A percentile compares a stretch with the other conserved stretches of the same genome.
Conservation (phyloP, 78 protist genomes). For the Cavenderia fasciculata region DNA sequence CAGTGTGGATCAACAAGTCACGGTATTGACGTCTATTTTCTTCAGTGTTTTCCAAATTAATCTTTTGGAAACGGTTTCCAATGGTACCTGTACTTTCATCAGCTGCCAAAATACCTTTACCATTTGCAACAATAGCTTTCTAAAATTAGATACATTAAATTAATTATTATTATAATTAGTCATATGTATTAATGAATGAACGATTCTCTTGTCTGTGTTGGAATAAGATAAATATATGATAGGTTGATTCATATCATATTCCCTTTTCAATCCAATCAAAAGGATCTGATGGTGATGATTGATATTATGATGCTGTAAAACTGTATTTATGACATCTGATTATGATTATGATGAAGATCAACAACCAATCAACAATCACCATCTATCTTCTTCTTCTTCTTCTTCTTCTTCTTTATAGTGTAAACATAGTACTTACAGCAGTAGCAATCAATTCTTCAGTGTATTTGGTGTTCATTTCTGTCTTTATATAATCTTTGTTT, state of each 20-base stretch:
- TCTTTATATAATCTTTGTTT: too few species aligned
- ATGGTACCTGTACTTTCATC: slow-evolving; percentile 94
- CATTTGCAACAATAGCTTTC: slow-evolving; percentile 85
- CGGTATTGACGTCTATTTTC: slow-evolving; percentile 94
- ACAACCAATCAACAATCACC: too few species aligned
- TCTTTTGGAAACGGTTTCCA: slow-evolving; percentile 93
- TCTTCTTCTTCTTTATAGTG: neutral
- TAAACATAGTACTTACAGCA: slow-evolving; percentile 27
- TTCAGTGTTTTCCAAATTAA: slow-evolving; percentile 92
- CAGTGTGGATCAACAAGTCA: slow-evolving; percentile 89
- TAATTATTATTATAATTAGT: neutral
- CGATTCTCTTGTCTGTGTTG: too few species aligned
- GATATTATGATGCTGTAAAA: neutral
- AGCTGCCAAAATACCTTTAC: slow-evolving; percentile 97
- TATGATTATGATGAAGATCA: too few species aligned
- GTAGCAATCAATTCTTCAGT: slow-evolving; percentile 40
- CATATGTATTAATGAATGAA: neutral
- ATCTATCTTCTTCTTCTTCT: too few species aligned
- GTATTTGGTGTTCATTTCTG: neutral
- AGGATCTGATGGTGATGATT: neutral
- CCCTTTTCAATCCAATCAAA: too few species aligned
- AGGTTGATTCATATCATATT: too few species aligned
- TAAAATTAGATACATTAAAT: neutral
- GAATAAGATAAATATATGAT: too few species aligned
- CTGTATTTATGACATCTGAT: too few species aligned